Conservation (phyloP, 305 asterid species). For the Fraxinus latifolia region DNA sequence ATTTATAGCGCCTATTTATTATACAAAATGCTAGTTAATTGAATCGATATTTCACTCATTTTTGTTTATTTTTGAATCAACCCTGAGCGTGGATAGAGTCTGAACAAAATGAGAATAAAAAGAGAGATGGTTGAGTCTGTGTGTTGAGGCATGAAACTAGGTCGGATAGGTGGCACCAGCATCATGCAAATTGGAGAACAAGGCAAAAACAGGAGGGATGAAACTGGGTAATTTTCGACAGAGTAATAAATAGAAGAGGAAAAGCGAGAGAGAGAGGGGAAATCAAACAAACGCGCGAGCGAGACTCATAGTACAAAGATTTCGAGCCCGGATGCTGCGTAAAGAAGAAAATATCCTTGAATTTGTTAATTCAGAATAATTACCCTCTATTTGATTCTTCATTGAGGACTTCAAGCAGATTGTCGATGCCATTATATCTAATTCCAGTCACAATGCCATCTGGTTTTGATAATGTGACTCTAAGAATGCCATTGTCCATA, state of each 20-base stretch:
- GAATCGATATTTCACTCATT: not conserved
- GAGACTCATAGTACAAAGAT: not conserved
- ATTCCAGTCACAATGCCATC: constrained; percentile 46
- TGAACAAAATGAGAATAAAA: not conserved
- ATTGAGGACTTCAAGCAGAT: constrained; percentile 42
- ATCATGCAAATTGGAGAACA: not conserved
- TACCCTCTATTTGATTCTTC: constrained; percentile 52
- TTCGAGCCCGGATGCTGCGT: not conserved
- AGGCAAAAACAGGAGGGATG: not conserved
- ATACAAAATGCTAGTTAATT: not conserved
- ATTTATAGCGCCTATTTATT: not conserved
- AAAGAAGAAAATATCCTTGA: not conserved
- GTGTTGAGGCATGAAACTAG: not conserved
- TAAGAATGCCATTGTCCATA: constrained; percentile 48
- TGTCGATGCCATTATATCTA: constrained; percentile 42
- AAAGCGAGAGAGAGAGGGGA: not conserved
- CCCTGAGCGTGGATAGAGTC: not conserved
- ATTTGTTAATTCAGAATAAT: not conserved
- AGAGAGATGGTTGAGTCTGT: not conserved
- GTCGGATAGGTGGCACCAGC: not conserved
- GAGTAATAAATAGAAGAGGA: not conserved
- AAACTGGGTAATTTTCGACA: not conserved
- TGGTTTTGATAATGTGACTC: constrained; percentile 49
- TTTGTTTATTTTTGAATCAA: not conserved
- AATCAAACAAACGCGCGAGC: not conserved